Conservation (phyloP, 441 rosid genomes). For the Iberis amara region DNA sequence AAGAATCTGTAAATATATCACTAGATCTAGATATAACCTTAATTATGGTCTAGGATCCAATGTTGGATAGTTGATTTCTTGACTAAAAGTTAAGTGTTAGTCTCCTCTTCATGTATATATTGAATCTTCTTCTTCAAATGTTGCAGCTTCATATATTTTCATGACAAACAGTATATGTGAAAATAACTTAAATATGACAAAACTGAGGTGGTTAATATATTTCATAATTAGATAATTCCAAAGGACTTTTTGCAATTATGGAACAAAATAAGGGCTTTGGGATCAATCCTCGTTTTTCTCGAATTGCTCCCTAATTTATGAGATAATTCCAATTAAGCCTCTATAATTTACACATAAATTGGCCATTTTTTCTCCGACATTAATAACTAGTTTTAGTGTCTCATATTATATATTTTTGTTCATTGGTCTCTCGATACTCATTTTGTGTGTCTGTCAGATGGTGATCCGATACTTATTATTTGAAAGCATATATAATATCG, state of each 20-base stretch:
- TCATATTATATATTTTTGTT: too few relatives aligned
- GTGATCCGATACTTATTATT: too few relatives aligned
- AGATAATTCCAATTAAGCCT: background rate
- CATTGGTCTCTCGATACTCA: too few relatives aligned
- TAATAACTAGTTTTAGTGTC: background rate
- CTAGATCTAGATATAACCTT: constrained; percentile 15
- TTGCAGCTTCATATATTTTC: background rate
- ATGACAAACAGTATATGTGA: constrained; percentile 2
- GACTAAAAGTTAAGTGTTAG: constrained; percentile 27
- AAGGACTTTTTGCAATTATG: background rate
- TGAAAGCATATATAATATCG: too few relatives aligned
- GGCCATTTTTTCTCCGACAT: background rate
- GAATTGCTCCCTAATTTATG: constrained; percentile 3
- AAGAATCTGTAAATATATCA: constrained; percentile 27
- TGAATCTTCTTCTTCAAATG: background rate
- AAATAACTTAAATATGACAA: background rate
- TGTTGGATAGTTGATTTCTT: constrained; percentile 19
- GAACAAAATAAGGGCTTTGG: background rate
- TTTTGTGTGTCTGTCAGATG: too few relatives aligned
- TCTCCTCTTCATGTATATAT: constrained; percentile 19
- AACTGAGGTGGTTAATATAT: background rate
- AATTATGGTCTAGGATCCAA: constrained; percentile 30
- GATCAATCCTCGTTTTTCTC: background rate
- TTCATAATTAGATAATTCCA: constrained; percentile 1
- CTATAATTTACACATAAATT: background rate